Conservation (phyloP, 202 grass and related monocot species). For the Carex arenaria region DNA sequence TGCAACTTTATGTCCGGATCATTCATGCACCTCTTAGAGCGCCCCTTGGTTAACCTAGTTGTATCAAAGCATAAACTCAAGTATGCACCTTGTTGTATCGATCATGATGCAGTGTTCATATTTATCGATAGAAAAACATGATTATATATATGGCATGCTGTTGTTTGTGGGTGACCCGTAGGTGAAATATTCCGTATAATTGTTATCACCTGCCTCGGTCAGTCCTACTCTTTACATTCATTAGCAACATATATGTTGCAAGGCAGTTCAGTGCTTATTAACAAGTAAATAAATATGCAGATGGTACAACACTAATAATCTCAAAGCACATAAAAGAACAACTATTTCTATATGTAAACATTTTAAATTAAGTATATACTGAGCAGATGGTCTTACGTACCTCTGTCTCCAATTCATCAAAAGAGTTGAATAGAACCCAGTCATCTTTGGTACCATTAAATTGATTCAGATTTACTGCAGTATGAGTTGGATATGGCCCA, state of each 20-base stretch:
- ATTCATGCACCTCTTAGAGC: too few relatives aligned
- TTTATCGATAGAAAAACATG: neutral
- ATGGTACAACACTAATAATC: neutral
- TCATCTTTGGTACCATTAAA: conserved; percentile 37
- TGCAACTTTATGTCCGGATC: too few relatives aligned
- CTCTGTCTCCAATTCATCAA: conserved; percentile 59
- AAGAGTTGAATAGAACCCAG: conserved; percentile 77
- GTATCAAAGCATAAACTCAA: too few relatives aligned
- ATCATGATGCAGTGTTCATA: neutral
- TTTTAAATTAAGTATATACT: neutral
- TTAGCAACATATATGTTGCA: neutral
- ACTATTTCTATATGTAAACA: neutral
- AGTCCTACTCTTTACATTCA: neutral
- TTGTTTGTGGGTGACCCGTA: neutral
- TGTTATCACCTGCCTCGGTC: neutral
- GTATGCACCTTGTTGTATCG: too few relatives aligned
- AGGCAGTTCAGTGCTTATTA: neutral
- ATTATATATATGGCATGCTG: neutral
- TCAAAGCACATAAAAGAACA: neutral
- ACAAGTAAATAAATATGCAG: neutral
- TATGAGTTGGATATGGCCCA: conserved; percentile 32
- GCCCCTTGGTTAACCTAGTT: too few relatives aligned
- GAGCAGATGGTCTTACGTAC: conserved; percentile 41
- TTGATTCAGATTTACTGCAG: conserved; percentile 32
- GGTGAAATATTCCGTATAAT: neutral